Evolutionary conservation across 257 asterid genomes (phyloP), one percentile per base, ranked within the genome.

Genomic region (Ajuga chamaepitys): DNA sequence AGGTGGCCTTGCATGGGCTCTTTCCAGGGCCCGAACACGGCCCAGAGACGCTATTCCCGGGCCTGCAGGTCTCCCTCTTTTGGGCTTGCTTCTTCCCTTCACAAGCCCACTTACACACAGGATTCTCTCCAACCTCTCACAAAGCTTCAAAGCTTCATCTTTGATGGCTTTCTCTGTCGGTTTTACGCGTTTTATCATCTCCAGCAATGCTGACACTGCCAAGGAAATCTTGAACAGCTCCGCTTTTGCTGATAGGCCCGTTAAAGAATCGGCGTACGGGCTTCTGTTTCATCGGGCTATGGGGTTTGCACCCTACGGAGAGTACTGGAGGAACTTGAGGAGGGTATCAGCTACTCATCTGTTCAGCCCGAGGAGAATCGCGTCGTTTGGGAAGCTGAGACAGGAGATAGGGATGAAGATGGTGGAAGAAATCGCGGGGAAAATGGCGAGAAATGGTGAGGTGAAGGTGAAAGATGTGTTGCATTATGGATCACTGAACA

Each of bases 301-400:
- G 94, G 98, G 98, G 0, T 91, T 91, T 61, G 95, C 98, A 0
- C 91, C 94, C 3, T 86, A 85, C 24, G 97, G 98, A 0, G 91
- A 78, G 34, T 88, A 91, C 60, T 91, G 97, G 97, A 73, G 96
- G 75, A 70, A 68, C 40, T 38, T 91, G 59, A 70, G 96, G 34
- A 75, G 93, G 50, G 75, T 88, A 13, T 82, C 96, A 0, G 83
- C 95, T 1, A 76, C 83, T 9, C 91, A 91, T 34, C 47, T 91
- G 77, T 86, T 91, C 56, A 67, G 91, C 21, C 95, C 97, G 0
- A 78, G 38, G 68, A 79, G 89, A 21, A 41, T 86, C 10, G 63
- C 86, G 1, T 10, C 34, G 18, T 76, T 79, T 11, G 85, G 84
- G 11, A 77, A 48, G 28, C 18, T 75, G 17, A 66, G 97, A 54